These are phyloP conservation scores for Talaromyces sp. DNA, from an alignment of 2,329 filamentous ascomycete species.

Conservation along the genomic window DNA sequence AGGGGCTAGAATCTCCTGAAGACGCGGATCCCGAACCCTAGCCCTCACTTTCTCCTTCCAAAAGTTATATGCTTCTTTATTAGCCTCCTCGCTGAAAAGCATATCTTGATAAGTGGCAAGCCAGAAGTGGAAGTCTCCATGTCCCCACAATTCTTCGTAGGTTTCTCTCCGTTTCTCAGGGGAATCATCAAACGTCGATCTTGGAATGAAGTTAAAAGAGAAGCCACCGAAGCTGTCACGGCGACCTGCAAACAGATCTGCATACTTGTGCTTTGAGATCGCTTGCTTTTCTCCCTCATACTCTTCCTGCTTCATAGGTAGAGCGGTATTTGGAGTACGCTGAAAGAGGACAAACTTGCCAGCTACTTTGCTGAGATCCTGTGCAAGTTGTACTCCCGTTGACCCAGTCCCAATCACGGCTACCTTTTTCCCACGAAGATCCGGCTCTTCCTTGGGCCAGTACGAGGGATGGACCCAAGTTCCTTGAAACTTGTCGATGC, in stretches of 20 bases:
- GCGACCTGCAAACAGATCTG: neutral
- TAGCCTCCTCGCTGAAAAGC: slow-evolving; percentile 47
- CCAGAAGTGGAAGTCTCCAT: slow-evolving; percentile 57
- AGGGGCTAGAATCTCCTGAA: slow-evolving; percentile 53
- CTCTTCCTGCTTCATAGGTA: slow-evolving; percentile 9
- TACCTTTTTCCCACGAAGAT: slow-evolving; percentile 17
- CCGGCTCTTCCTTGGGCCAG: slow-evolving; percentile 18
- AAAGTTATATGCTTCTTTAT: slow-evolving; percentile 54
- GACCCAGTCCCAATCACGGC: slow-evolving; percentile 10
- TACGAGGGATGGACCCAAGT: neutral
- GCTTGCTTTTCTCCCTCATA: neutral
- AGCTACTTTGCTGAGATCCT: neutral
- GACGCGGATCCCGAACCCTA: slow-evolving; percentile 50
- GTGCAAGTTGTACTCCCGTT: slow-evolving; percentile 9
- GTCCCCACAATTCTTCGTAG: slow-evolving; percentile 50
- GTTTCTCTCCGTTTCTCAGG: slow-evolving; percentile 27
- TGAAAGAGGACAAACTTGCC: slow-evolving; percentile 5
- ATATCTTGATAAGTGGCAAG: slow-evolving; percentile 54
- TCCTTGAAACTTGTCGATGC: neutral
- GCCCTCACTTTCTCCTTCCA: slow-evolving; percentile 52
- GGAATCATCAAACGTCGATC: neutral
- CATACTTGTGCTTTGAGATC: neutral
- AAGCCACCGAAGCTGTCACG: neutral
- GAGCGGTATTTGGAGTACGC: slow-evolving; percentile 7
- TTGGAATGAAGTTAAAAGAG: neutral